phyloP scores from a whole-genome alignment of 192 early-diverging fungal species.

The Backusella psychrophila region DNA sequence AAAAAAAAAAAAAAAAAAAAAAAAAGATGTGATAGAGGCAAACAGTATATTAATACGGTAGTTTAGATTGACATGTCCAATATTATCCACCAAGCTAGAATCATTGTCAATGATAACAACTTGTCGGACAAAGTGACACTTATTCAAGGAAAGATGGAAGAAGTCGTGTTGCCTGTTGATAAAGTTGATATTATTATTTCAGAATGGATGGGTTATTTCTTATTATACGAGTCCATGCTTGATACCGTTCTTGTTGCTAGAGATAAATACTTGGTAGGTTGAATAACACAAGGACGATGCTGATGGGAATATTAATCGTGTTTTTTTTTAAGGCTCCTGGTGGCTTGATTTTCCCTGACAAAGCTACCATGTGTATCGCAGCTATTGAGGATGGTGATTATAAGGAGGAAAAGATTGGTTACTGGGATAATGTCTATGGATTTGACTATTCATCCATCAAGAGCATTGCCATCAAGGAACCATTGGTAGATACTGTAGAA shows the following conservation, averaged over 20 bases:
- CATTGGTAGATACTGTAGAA: conserved; percentile 93
- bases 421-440: conserved; percentile 91
- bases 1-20: background rate
- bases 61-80: conserved; percentile 75
- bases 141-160: conserved; percentile 97
- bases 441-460: conserved; percentile 98
- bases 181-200: conserved; percentile 99
- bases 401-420: conserved; percentile 37
- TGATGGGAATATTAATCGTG: background rate
- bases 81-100: conserved; percentile 93
- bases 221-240: conserved; percentile 98
- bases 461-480: conserved; percentile 79
- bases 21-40: background rate
- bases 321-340: conserved; percentile 44
- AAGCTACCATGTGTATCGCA: conserved; percentile 82
- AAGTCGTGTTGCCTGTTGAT: conserved; percentile 87
- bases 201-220: conserved; percentile 99
- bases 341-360: conserved; percentile 90
- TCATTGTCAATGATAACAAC: conserved; percentile 95
- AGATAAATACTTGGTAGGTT: conserved; percentile 75
- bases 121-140: conserved; percentile 85
- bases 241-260: conserved; percentile 96
- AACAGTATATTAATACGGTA: background rate
- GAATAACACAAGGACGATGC: background rate
- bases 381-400: conserved; percentile 96